Evolutionary conservation across 495 filamentous ascomycete species (phyloP), one percentile per base, ranked within the genome.

Genomic region (Neurospora sp.): DNA sequence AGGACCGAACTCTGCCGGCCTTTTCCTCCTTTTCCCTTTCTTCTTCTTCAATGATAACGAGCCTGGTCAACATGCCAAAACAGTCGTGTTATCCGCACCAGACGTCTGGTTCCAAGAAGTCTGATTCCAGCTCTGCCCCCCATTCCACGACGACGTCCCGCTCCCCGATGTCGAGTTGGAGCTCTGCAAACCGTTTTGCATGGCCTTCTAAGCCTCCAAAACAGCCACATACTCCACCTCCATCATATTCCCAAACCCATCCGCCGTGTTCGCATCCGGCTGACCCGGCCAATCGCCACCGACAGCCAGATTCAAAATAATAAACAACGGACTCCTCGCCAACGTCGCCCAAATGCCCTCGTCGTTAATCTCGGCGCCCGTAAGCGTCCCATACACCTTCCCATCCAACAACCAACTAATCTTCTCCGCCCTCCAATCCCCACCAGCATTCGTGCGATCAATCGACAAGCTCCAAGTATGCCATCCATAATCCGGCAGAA

Each of bases 271-370:
- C n/a, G 35, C 74, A 69, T 80, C 79, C 39, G 79, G 79, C 37
- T 37, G 42, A 3, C 76, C 81, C 9, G 80, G 80, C 79, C 84
- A 87, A 69, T 79, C 74, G 0, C 85, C 85, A 10, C 86, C 85
- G 45, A 87, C 83, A 20, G 85, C 86, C 20, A 88, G 77, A 71
- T 87, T 87, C 38, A 87, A 72, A 40, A 84, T 80, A 27, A 87
- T 72, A 73, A 83, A 86, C 79, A 86, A 72, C 12, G 84, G 83
- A 42, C 78, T 82, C 72, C 84, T 82, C 18, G 85, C 85, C 39
- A 87, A 74, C 18, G 81, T 82, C 1, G 72, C 79, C 85, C 85
- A 87, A 31, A 83, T 70, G 4, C 77, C 79, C 72, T 81, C 74
- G 72, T 86, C 83, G 9, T 79, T 80, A 20, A 88, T 74, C 39